Conservation (phyloP, 2,329 filamentous ascomycete genomes). For the Rhynchosporium secalis region DNA sequence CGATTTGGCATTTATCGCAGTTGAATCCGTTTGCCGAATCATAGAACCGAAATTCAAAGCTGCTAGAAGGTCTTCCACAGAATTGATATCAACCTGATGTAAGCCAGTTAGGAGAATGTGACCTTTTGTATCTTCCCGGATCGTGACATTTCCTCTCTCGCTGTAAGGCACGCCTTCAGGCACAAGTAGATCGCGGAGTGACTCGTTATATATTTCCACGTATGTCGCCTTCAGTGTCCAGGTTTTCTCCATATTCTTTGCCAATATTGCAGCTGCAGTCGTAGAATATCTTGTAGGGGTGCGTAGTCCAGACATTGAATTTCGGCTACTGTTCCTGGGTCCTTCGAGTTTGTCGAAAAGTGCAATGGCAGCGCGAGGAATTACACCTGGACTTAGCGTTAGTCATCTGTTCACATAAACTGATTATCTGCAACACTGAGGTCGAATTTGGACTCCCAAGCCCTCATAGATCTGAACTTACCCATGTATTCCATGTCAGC, state of each 20-base stretch:
- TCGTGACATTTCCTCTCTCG: constrained; percentile 80
- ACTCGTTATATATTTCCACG: constrained; percentile 97
- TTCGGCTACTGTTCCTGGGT: constrained; percentile 52
- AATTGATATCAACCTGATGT: constrained; percentile 84
- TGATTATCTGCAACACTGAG: background rate
- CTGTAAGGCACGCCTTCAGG: constrained; percentile 67
- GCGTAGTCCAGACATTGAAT: constrained; percentile 74
- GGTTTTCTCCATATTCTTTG: constrained; percentile 59
- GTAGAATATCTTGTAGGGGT: constrained; percentile 78
- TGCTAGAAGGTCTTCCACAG: constrained; percentile 84
- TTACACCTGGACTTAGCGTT: constrained; percentile 66
- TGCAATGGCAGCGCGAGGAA: constrained; percentile 81
- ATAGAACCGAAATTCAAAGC: constrained; percentile 90
- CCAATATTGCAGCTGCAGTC: constrained; percentile 28
- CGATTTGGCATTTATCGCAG: constrained; percentile 95
- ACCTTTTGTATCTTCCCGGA: constrained; percentile 91
- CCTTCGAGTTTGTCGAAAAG: constrained; percentile 86
- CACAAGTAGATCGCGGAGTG: constrained; percentile 84
- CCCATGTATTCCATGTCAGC: constrained; percentile 72
- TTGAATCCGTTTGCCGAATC: constrained; percentile 95
- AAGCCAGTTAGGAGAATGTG: constrained; percentile 92
- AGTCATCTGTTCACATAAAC: constrained; percentile 19
- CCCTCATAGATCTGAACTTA: constrained; percentile 48
- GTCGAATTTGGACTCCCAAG: background rate
- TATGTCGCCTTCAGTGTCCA: constrained; percentile 96